A percentile compares a stretch with the other conserved stretches of the same genome.
phyloP scores from a whole-genome alignment of 495 filamentous ascomycete genomes.

The Penicillium ucsense region DNA sequence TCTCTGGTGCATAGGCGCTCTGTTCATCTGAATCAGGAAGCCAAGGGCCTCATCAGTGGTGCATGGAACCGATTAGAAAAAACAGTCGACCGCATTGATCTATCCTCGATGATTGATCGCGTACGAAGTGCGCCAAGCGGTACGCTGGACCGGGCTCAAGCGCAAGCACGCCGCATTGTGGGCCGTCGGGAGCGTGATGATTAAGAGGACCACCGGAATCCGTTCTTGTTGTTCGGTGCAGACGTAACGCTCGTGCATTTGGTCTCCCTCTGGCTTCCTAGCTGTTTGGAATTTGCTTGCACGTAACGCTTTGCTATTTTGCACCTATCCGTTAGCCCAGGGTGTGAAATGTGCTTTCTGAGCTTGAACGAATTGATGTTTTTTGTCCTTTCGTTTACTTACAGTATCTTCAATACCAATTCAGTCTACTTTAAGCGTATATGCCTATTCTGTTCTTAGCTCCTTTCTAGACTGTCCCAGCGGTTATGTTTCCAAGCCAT shows the following conservation, averaged over 20 bases:
- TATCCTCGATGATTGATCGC: slow-evolving; percentile 21
- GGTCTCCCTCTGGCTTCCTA: neutral
- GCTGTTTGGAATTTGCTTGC: too few relatives aligned
- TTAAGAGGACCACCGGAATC: neutral
- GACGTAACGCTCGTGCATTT: slow-evolving; percentile 2
- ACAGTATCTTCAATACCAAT: too few relatives aligned
- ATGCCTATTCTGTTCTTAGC: too few relatives aligned
- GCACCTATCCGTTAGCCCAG: too few relatives aligned
- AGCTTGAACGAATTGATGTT: too few relatives aligned
- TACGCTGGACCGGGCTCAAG: slow-evolving; percentile 30
- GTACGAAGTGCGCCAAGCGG: slow-evolving; percentile 24
- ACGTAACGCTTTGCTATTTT: too few relatives aligned
- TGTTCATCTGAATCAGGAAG: slow-evolving; percentile 21
- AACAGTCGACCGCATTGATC: slow-evolving; percentile 17
- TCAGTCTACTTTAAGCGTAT: too few relatives aligned
- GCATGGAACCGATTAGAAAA: slow-evolving; percentile 22
- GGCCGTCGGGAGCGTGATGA: slow-evolving; percentile 9
- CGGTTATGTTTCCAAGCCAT: neutral
- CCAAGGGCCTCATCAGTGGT: slow-evolving; percentile 19
- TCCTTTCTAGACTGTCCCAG: too few relatives aligned
- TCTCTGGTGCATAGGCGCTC: slow-evolving; percentile 22
- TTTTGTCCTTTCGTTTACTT: too few relatives aligned
- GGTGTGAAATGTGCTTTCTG: too few relatives aligned
- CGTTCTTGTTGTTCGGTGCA: neutral
- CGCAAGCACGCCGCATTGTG: slow-evolving; percentile 25